phyloP scores from a whole-genome alignment of 2,329 filamentous ascomycete genomes.

The Aspergillus quadricinctus region DNA sequence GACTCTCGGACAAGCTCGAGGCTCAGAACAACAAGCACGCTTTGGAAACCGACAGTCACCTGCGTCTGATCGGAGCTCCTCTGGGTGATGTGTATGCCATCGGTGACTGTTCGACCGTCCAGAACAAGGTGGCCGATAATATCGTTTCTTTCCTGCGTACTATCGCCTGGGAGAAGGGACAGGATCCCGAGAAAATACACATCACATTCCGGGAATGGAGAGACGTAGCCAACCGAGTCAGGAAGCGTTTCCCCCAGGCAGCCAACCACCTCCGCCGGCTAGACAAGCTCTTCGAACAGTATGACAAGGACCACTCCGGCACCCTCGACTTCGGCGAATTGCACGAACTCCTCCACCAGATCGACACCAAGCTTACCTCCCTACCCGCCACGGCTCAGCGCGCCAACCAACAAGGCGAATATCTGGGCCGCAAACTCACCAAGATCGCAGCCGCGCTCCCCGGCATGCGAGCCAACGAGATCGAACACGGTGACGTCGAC shows the following conservation, averaged over 20 bases:
- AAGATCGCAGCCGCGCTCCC: constrained; percentile 75
- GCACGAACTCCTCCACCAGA: constrained; percentile 79
- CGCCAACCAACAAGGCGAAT: constrained; percentile 91
- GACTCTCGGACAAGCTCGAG: constrained; percentile 70
- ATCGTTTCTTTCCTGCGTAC: constrained; percentile 85
- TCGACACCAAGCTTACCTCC: constrained; percentile 90
- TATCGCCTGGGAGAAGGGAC: constrained; percentile 85
- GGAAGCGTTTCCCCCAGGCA: constrained; percentile 86
- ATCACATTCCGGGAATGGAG: constrained; percentile 88
- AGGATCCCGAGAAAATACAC: constrained; percentile 81
- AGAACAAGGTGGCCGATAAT: constrained; percentile 93
- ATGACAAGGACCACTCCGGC: constrained; percentile 88
- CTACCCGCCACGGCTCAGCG: constrained; percentile 93
- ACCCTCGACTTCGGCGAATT: constrained; percentile 94
- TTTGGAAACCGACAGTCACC: constrained; percentile 88
- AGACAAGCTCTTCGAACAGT: constrained; percentile 84
- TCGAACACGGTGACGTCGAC: constrained; percentile 85
- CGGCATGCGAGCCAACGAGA: constrained; percentile 71
- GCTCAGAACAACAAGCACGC: constrained; percentile 84
- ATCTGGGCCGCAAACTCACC: constrained; percentile 91
- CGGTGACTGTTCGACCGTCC: constrained; percentile 91
- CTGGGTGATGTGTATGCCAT: constrained; percentile 95
- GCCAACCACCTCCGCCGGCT: constrained; percentile 79
- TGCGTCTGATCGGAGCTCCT: constrained; percentile 82
- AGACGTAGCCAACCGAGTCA: constrained; percentile 74